Conservation (phyloP, 495 filamentous ascomycete species). For the Xylaria curta region DNA sequence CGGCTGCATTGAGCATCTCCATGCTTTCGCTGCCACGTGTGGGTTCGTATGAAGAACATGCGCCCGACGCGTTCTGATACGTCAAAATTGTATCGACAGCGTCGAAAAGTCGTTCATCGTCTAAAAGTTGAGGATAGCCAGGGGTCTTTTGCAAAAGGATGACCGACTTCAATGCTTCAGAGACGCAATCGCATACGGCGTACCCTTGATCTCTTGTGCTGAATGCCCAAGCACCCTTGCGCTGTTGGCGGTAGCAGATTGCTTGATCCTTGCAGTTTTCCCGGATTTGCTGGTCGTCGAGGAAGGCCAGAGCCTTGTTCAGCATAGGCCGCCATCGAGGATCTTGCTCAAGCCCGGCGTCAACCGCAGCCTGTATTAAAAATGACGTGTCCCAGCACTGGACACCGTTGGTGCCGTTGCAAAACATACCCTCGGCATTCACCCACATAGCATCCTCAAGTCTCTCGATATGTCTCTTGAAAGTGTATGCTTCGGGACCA, state of each 20-base stretch:
- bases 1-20: constrained; percentile 90
- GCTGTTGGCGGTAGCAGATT: constrained; percentile 85
- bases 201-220: constrained; percentile 92
- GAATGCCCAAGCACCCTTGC: constrained; percentile 96
- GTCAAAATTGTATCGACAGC: constrained; percentile 89
- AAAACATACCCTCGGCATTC: constrained; percentile 88
- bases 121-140: constrained; percentile 75
- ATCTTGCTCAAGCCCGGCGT: constrained; percentile 78
- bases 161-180: constrained; percentile 87
- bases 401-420: constrained; percentile 95
- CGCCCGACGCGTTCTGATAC: constrained; percentile 89
- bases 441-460: constrained; percentile 91
- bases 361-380: constrained; percentile 78
- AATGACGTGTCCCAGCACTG: constrained; percentile 97
- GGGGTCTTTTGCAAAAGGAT: constrained; percentile 83
- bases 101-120: constrained; percentile 77
- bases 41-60: constrained; percentile 89
- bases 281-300: constrained; percentile 90
- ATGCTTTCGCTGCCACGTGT: constrained; percentile 76
- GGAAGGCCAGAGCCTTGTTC: constrained; percentile 79
- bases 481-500: constrained; percentile 76
- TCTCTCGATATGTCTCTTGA: constrained; percentile 79
- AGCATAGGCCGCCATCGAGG: constrained; percentile 85
- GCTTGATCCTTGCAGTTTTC: constrained; percentile 81
- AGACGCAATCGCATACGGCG: constrained; percentile 91